A percentile compares a stretch with the other conserved stretches of the same genome.
phyloP scores from a whole-genome alignment of 2,329 filamentous ascomycete species.

The Sarocladium kiliense region DNA sequence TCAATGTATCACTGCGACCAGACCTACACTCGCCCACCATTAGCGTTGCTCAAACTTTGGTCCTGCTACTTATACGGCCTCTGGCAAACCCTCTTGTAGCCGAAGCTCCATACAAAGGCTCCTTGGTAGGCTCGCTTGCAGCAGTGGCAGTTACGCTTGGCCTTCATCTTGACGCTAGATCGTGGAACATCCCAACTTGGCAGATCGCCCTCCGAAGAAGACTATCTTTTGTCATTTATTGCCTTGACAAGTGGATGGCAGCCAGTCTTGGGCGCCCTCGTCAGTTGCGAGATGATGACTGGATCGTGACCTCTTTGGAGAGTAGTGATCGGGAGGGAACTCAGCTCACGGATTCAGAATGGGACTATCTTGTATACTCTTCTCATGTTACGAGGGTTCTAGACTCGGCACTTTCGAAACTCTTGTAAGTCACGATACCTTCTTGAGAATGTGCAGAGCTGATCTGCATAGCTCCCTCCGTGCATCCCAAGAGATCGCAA shows the following conservation, averaged over 20 bases:
- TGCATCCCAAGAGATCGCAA: neutral
- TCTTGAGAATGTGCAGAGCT: neutral
- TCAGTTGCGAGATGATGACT: conserved; percentile 11
- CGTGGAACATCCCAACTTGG: conserved; percentile 13
- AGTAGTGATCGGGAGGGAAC: neutral
- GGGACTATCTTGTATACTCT: neutral
- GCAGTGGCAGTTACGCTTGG: conserved; percentile 14
- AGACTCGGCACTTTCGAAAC: conserved; percentile 7
- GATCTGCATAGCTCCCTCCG: neutral
- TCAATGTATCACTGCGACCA: conserved; percentile 11
- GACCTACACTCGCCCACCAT: conserved; percentile 16
- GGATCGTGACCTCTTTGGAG: conserved; percentile 10
- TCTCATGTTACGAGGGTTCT: neutral
- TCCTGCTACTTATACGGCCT: conserved; percentile 11
- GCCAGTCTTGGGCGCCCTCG: conserved; percentile 14
- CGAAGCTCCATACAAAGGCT: conserved; percentile 14
- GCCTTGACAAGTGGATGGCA: conserved; percentile 15
- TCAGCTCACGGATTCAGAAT: neutral
- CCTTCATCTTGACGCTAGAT: conserved; percentile 13
- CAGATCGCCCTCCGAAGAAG: conserved; percentile 13
- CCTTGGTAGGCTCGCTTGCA: conserved; percentile 13
- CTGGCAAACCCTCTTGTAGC: conserved; percentile 15
- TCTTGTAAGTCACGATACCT: conserved; percentile 11
- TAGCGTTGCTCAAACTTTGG: conserved; percentile 11
- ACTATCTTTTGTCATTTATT: conserved; percentile 14